Percentiles rank a stretch among this genome's conserved stretches.
Conservation (phyloP, 1,139 yeast species). For the Magnusiomyces ingens region DNA sequence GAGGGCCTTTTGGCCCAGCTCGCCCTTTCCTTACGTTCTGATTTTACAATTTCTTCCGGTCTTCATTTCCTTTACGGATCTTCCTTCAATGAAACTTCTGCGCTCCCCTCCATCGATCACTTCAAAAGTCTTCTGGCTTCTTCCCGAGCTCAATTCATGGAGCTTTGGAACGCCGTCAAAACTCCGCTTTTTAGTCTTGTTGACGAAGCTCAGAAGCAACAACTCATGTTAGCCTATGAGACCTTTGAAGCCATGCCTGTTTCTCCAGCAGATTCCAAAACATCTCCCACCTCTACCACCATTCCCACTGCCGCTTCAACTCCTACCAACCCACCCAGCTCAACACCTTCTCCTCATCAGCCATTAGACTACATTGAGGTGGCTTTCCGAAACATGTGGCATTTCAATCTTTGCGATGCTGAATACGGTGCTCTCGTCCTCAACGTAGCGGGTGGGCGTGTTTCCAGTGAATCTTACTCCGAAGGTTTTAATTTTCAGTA, state of each 20-base stretch:
- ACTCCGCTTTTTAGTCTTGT: slow-evolving; percentile 41
- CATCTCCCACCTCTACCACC: slow-evolving; percentile 19
- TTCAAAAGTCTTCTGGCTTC: slow-evolving; percentile 47
- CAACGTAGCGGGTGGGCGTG: slow-evolving; percentile 37
- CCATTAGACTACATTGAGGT: slow-evolving; percentile 45
- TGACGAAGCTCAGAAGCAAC: slow-evolving; percentile 33
- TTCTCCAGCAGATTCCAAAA: slow-evolving; percentile 28
- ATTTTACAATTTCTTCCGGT: slow-evolving; percentile 66
- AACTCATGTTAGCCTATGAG: slow-evolving; percentile 49
- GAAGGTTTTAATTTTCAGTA: slow-evolving; percentile 48
- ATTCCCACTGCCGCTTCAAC: slow-evolving; percentile 1
- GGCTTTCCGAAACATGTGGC: slow-evolving; percentile 71
- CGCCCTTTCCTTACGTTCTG: slow-evolving; percentile 61
- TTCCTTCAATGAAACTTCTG: slow-evolving; percentile 62
- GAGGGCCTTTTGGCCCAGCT: slow-evolving; percentile 65
- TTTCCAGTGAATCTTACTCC: slow-evolving; percentile 40
- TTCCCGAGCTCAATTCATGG: slow-evolving; percentile 55
- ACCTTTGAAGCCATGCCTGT: slow-evolving; percentile 63
- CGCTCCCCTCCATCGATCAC: slow-evolving; percentile 56
- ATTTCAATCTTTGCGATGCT: slow-evolving; percentile 65
- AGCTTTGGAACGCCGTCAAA: slow-evolving; percentile 57
- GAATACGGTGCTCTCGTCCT: slow-evolving; percentile 41
- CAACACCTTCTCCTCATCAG: slow-evolving; percentile 9
- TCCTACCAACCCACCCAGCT: slow-evolving; percentile 8
- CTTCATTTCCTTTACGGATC: slow-evolving; percentile 67